A percentile compares a stretch with the other conserved stretches of the same genome.
Conservation (phyloP, 2,329 filamentous ascomycete genomes). For the Teratosphaeria viscida region DNA sequence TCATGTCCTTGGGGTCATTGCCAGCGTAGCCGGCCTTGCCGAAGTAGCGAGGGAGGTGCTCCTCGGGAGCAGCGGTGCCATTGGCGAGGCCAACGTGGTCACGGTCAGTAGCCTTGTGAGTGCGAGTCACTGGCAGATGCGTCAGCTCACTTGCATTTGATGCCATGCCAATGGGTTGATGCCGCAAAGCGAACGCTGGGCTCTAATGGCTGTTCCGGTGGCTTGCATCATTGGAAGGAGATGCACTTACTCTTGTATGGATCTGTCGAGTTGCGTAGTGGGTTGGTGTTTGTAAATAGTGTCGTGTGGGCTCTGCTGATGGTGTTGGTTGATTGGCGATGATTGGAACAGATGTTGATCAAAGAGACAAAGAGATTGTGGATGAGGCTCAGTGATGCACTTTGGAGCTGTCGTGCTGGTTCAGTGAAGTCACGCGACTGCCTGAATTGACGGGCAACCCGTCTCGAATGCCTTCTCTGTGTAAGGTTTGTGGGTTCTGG, state of each 20-base stretch:
- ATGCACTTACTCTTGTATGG: neutral
- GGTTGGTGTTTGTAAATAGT: neutral
- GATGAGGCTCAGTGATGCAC: neutral
- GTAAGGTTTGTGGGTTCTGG: neutral
- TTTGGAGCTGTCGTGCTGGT: neutral
- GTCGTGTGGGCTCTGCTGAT: neutral
- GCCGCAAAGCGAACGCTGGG: neutral
- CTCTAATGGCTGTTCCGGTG: neutral
- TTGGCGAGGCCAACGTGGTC: constrained; percentile 74
- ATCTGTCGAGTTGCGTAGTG: neutral
- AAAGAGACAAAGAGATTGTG: neutral
- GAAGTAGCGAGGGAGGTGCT: constrained; percentile 83
- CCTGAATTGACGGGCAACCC: neutral
- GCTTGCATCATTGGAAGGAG: neutral
- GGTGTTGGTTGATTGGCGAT: neutral
- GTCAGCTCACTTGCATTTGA: neutral
- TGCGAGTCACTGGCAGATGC: constrained; percentile 71
- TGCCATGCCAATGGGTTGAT: neutral
- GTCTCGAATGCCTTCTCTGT: neutral
- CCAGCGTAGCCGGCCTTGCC: constrained; percentile 75
- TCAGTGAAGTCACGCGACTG: neutral
- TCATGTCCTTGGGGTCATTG: constrained; percentile 80
- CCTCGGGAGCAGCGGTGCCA: constrained; percentile 56
- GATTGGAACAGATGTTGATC: neutral
- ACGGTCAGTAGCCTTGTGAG: constrained; percentile 90